A percentile compares a stretch with the other conserved stretches of the same genome.
Evolutionary conservation across 306 rosid species (phyloP).

Genomic region (Sindora glabra): DNA sequence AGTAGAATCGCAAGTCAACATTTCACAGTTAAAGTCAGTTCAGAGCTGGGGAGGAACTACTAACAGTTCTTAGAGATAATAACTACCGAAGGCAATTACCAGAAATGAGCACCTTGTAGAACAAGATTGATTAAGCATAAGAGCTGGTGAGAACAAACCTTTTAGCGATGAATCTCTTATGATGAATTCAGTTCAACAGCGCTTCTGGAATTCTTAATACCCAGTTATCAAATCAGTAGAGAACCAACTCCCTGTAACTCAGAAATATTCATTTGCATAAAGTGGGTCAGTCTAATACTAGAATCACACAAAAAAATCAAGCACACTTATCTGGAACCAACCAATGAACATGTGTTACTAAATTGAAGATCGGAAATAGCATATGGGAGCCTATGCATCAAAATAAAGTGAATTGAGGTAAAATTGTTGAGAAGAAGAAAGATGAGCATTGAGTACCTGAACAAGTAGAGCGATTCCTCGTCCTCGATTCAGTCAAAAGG

Average conservation of each 20-base stretch:
- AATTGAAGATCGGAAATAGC: constrained; percentile 41
- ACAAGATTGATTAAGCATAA: too few species aligned
- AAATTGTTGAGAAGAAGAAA: background rate
- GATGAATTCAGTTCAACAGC: constrained; percentile 42
- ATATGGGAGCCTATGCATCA: background rate
- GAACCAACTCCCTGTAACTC: constrained; percentile 25
- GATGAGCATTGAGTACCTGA: constrained; percentile 45
- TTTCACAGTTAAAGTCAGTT: constrained; percentile 11
- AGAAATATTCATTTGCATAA: constrained; percentile 14
- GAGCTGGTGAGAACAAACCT: constrained; percentile 31
- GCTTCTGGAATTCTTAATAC: constrained; percentile 30
- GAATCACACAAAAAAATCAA: constrained; percentile 19
- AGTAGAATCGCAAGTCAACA: background rate
- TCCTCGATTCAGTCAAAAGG: constrained; percentile 49
- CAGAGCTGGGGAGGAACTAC: background rate
- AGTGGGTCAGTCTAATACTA: constrained; percentile 13
- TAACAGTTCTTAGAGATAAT: too few species aligned
- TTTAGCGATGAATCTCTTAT: constrained; percentile 28
- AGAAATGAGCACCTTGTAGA: background rate
- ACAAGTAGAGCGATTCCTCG: constrained; percentile 33
- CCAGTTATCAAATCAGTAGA: constrained; percentile 13
- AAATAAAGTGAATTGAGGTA: background rate
- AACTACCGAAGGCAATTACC: too few species aligned
- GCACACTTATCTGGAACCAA: constrained; percentile 19
- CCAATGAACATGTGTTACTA: constrained; percentile 1